Evolutionary conservation across 2,329 filamentous ascomycete genomes (phyloP), one percentile per base, ranked within the genome.

Genomic region (Venturia nashicola): DNA sequence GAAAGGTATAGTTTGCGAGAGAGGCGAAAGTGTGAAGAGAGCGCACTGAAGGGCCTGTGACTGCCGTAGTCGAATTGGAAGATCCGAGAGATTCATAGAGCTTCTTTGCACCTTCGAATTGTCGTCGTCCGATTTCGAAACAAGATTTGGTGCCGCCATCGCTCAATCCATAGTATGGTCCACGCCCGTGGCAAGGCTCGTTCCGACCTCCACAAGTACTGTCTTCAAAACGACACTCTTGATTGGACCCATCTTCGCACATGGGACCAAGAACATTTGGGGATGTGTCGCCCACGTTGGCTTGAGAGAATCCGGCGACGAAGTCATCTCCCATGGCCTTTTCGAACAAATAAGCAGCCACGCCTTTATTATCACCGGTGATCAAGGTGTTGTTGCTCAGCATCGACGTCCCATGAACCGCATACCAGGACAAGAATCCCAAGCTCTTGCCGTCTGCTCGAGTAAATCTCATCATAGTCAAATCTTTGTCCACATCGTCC

Each of bases 311-410:
- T 5, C 91, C 93, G 2, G 92, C 91, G 1, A 97, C 89, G 69
- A 96, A 96, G 14, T 84, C 79, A n/a, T 74, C 75, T 2, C 76
- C 72, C 60, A 88, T 80, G 61, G 83, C 86, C 68, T 88, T 83
- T 72, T 97, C 93, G 62, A 97, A 87, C 14, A 96, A 78, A 71
- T 88, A 88, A 0, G 92, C 89, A 2, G 93, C 92, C 7, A 96
- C 90, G 14, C 93, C 93, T 76, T 97, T 97, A 78, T 97, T 97
- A 74, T 97, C 93, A n/a, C 90, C 93, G 2, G 91, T 87, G 61
- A 94, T 84, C 16, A 96, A 80, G 0, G 91, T 97, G 75, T 96
- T 96, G 76, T 97, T 97, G 63, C 89, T 88, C 32, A 92, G 84
- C 75, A 97, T 84, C 0, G 91, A 96, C 0, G 93, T 97, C 59